Evolutionary conservation across 768 basidiomycete species (phyloP).

Genomic region (Leccinum imitatum): DNA sequence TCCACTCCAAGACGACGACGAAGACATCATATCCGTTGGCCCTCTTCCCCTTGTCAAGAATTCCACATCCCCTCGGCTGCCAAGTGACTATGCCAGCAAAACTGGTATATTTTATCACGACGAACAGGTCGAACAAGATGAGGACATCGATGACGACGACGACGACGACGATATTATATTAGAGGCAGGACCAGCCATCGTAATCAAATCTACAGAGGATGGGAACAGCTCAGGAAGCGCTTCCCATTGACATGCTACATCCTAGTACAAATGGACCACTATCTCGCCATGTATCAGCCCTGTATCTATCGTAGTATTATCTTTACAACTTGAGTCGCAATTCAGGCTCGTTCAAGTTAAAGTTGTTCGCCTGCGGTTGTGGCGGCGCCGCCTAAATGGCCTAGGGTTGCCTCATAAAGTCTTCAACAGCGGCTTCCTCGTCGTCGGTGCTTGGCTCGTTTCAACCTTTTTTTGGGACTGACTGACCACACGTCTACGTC

Average conservation of each 20-base stretch:
- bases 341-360: background rate
- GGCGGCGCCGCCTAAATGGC: conserved; percentile 7
- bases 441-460: conserved; percentile 8
- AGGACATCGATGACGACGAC: conserved; percentile 62
- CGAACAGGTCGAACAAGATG: conserved; percentile 54
- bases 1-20: conserved; percentile 37
- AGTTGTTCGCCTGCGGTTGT: background rate
- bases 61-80: conserved; percentile 33
- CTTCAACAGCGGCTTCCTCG: background rate
- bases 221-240: conserved; percentile 26
- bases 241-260: conserved; percentile 14
- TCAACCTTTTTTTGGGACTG: background rate
- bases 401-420: background rate
- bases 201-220: conserved; percentile 37
- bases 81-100: conserved; percentile 36
- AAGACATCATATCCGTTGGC: conserved; percentile 56
- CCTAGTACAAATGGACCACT: conserved; percentile 7
- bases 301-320: background rate
- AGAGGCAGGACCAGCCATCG: conserved; percentile 68
- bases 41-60: conserved; percentile 47
- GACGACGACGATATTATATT: conserved; percentile 63
- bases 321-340: background rate
- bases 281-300: conserved; percentile 20
- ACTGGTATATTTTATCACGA: conserved; percentile 40
- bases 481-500: background rate